Base-by-base conservation (phyloP, 768 basidiomycete species). In the Russula abietina region DNA sequence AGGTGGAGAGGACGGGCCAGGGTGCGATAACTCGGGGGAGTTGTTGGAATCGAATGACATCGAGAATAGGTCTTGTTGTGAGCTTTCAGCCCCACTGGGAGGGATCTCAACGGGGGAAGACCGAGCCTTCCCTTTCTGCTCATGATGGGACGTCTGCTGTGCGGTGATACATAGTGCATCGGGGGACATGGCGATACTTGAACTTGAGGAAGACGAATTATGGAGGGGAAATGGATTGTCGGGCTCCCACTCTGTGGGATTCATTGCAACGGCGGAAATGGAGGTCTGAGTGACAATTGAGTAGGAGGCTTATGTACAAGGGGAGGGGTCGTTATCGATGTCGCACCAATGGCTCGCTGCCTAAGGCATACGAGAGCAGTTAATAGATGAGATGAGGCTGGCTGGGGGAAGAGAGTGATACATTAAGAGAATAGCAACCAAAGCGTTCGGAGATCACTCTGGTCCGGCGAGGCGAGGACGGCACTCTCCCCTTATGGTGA, bases 321-420 rank as follows among this genome's bases (percentile, higher is more conserved):
- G 78, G 75, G 76, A 69, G 66, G 79, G 77, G 58, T 80, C 77
- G 77, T 80, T 81, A 82, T 85, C 81, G 80, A 80, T 78, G 72
- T 68, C 71, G 68, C 65, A 64, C 59, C 68, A 69, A 63, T 72
- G 73, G 74, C 75, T 74, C 78, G 79, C 80, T 74, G 65, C 66
- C 65, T 67, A 70, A 73, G 70, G 38, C 52, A 55, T 43, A 57
- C 33, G 49, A 62, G 61, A 46, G 54, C 8, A 51, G 32, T 30
- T 64, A 55, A 60, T 56, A 51, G 46, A 55, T 55, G 60, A 50
- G 59, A 55, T 56, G 51, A 58, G 41, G 43, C 41, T 28, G n/a
- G 57, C 41, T 30, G 38, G 53, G 9, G 39, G 53, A 52, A 7
- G 50, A 55, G 64, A 57, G 60, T 38, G 49, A 65, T 41, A 57